Conservation (phyloP, 192 early-diverging fungal genomes). For the Coemansia sp. region DNA sequence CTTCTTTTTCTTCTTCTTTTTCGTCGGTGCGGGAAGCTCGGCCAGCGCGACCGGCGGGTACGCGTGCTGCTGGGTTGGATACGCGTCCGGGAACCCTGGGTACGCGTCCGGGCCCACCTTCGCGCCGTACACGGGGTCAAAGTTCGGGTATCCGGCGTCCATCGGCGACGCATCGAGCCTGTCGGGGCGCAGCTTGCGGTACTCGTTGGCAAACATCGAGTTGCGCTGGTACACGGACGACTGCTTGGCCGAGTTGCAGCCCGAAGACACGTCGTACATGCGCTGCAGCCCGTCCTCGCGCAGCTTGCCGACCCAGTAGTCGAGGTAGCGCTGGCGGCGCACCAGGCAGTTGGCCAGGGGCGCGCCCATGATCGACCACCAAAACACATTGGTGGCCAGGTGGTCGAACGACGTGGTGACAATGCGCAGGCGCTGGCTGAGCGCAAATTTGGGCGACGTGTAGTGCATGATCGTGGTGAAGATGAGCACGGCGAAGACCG, state of each 20-base stretch:
- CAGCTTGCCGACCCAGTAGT: slow-evolving; percentile 19
- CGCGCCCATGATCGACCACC: slow-evolving; percentile 41
- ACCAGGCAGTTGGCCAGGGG: slow-evolving; percentile 27
- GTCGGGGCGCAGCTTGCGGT: background rate
- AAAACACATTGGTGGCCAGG: slow-evolving; percentile 20
- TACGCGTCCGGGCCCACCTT: background rate
- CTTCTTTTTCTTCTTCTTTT: background rate
- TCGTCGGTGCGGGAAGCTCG: too few relatives aligned
- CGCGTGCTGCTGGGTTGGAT: background rate
- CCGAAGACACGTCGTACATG: slow-evolving; percentile 18
- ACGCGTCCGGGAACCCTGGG: background rate
- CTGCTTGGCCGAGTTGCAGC: background rate
- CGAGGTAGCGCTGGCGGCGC: slow-evolving; percentile 13
- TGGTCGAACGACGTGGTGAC: slow-evolving; percentile 34
- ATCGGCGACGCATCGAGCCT: background rate
- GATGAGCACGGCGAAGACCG: slow-evolving; percentile 20
- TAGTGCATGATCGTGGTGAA: slow-evolving; percentile 36
- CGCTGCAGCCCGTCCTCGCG: slow-evolving; percentile 30
- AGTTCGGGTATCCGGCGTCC: background rate
- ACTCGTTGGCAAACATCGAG: background rate
- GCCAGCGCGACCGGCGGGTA: background rate
- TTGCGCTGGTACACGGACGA: background rate
- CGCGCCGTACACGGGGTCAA: background rate
- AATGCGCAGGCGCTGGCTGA: slow-evolving; percentile 15
- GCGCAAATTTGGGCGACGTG: slow-evolving; percentile 13